Evolutionary conservation across 2,329 filamentous ascomycete species (phyloP).

Genomic region (Biscogniauxia sp.): DNA sequence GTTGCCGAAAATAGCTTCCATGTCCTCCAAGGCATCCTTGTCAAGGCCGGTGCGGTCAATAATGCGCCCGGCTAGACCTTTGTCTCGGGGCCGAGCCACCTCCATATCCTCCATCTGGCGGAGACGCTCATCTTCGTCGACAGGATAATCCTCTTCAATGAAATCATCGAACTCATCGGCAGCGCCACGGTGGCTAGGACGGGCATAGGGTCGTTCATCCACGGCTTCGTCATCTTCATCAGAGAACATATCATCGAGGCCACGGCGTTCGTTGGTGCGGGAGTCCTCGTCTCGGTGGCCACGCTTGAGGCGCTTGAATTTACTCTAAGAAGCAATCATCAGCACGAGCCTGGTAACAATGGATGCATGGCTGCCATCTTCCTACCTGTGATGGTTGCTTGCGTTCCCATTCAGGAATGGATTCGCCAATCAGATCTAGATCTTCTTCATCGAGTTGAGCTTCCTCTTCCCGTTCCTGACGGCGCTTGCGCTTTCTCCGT

Average conservation of each 20-base stretch:
- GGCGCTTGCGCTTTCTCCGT: slow-evolving; percentile 72
- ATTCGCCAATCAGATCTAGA: slow-evolving; percentile 88
- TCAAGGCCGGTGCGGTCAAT: slow-evolving; percentile 83
- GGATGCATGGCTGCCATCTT: background rate
- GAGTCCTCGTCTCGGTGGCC: slow-evolving; percentile 77
- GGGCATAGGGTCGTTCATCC: slow-evolving; percentile 51
- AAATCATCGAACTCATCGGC: slow-evolving; percentile 90
- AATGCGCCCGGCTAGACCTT: slow-evolving; percentile 64
- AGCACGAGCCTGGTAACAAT: slow-evolving; percentile 1
- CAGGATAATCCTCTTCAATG: slow-evolving; percentile 93
- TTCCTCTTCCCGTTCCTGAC: slow-evolving; percentile 75
- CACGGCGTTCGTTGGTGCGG: slow-evolving; percentile 62
- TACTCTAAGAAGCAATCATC: slow-evolving; percentile 55
- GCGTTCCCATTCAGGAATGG: slow-evolving; percentile 67
- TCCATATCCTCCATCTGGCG: slow-evolving; percentile 82
- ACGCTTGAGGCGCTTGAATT: slow-evolving; percentile 95
- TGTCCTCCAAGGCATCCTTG: slow-evolving; percentile 90
- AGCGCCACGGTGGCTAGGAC: slow-evolving; percentile 55
- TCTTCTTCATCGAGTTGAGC: slow-evolving; percentile 95
- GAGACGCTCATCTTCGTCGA: slow-evolving; percentile 76
- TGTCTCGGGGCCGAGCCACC: slow-evolving; percentile 76
- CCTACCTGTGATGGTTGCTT: slow-evolving; percentile 68
- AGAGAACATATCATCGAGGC: slow-evolving; percentile 89
- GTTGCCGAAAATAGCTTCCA: slow-evolving; percentile 93
- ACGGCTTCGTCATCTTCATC: slow-evolving; percentile 81